A percentile compares a stretch with the other conserved stretches of the same genome.
Evolutionary conservation across 2,329 filamentous ascomycete species (phyloP).

Genomic region (Trichoderma afroharzianum): DNA sequence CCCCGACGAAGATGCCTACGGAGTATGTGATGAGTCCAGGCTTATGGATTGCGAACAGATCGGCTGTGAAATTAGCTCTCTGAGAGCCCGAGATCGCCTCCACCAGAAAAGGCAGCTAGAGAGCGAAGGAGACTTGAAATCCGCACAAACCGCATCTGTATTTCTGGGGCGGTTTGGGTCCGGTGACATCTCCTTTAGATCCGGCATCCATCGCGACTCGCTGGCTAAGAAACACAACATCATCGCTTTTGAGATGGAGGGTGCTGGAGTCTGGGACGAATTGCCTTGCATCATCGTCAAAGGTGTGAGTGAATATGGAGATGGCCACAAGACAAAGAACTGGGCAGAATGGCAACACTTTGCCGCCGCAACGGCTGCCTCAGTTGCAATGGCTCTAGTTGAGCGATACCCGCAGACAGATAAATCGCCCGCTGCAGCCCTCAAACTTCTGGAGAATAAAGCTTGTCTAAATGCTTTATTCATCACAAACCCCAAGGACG

Average conservation of each 20-base stretch:
- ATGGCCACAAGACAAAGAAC: neutral
- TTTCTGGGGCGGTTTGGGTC: neutral
- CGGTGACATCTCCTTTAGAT: neutral
- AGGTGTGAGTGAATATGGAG: neutral
- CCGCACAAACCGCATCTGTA: neutral
- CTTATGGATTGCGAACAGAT: fast-evolving
- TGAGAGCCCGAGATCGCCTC: neutral
- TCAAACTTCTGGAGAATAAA: neutral
- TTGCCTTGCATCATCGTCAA: neutral
- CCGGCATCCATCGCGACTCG: neutral
- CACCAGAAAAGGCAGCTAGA: neutral
- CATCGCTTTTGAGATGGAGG: neutral
- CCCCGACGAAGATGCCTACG: fast-evolving
- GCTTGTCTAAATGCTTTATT: neutral
- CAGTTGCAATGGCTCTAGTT: neutral
- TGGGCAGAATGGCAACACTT: neutral
- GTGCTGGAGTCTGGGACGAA: neutral
- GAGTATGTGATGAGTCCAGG: neutral
- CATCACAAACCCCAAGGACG: neutral
- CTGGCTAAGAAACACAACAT: neutral
- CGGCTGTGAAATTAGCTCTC: fast-evolving
- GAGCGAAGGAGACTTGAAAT: neutral
- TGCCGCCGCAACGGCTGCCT: neutral
- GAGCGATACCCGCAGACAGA: neutral
- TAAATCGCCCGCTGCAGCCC: too few species aligned